Conservation (phyloP, 441 rosid genomes). For the Rhodomyrtus psidioides region DNA sequence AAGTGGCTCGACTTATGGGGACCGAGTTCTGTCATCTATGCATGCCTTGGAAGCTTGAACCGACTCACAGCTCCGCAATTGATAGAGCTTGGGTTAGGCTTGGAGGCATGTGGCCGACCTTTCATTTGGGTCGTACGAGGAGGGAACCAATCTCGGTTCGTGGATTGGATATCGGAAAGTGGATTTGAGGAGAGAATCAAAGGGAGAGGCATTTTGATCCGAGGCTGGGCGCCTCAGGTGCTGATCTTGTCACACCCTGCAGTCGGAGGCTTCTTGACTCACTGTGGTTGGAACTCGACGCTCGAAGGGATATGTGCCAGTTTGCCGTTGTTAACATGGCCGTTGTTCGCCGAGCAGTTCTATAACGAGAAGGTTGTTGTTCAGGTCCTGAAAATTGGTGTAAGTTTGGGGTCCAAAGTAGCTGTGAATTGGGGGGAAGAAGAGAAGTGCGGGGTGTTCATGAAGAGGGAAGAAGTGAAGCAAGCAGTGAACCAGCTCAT, state of each 20-base stretch:
- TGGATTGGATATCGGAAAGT: neutral
- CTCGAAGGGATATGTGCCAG: constrained; percentile 28
- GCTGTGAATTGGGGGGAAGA: constrained; percentile 20
- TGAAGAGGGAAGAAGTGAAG: constrained; percentile 25
- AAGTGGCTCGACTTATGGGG: constrained; percentile 18
- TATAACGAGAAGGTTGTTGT: constrained; percentile 29
- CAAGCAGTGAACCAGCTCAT: constrained; percentile 23
- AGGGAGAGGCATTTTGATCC: constrained; percentile 29
- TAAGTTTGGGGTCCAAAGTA: constrained; percentile 22
- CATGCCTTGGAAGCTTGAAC: constrained; percentile 10
- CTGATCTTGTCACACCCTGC: constrained; percentile 36
- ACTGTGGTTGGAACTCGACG: constrained; percentile 56
- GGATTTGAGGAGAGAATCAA: neutral
- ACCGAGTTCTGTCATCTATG: constrained; percentile 7
- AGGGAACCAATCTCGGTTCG: neutral
- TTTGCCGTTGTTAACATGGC: constrained; percentile 38
- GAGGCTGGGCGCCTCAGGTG: constrained; percentile 51
- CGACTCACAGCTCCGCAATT: neutral
- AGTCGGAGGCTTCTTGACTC: constrained; percentile 44
- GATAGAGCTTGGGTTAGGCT: constrained; percentile 15
- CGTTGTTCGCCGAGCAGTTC: constrained; percentile 34
- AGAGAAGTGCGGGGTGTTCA: constrained; percentile 18
- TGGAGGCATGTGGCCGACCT: constrained; percentile 6
- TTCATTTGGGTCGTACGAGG: constrained; percentile 17
- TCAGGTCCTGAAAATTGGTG: constrained; percentile 29